Evolutionary conservation across 1,284 basidiomycete species (phyloP).

Genomic region (Cutaneotrichosporon sp.): DNA sequence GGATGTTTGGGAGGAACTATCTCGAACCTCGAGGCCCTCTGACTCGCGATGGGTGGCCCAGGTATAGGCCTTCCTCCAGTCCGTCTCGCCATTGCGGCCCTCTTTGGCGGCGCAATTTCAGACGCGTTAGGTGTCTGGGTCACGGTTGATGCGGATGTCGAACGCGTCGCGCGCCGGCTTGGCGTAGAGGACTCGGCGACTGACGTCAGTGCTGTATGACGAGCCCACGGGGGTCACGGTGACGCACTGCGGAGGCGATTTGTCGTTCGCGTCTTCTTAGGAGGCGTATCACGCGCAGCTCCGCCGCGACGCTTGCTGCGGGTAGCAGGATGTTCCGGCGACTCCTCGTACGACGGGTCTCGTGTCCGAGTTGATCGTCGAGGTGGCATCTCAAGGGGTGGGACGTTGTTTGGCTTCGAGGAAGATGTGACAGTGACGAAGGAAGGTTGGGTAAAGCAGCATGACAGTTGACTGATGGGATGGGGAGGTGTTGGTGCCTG

Average conservation of each 20-base stretch:
- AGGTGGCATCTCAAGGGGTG: background rate
- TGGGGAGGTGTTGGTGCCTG: too few relatives aligned
- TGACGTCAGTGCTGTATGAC: background rate
- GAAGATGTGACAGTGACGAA: background rate
- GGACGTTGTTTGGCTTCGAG: background rate
- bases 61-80: background rate
- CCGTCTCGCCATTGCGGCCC: background rate
- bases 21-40: background rate
- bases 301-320: constrained; percentile 3
- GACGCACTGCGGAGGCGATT: constrained; percentile 1
- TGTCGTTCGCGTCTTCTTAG: constrained; percentile 4
- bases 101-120: background rate
- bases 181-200: background rate
- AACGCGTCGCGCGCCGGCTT: background rate
- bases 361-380: background rate
- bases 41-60: background rate
- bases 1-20: background rate
- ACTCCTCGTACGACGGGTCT: background rate
- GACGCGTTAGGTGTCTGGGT: background rate
- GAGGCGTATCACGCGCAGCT: background rate
- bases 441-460: background rate
- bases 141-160: background rate
- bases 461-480: background rate
- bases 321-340: background rate
- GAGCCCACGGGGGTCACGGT: background rate